phyloP scores from a whole-genome alignment of 2,329 filamentous ascomycete species.

The Teratosphaeria destructans region DNA sequence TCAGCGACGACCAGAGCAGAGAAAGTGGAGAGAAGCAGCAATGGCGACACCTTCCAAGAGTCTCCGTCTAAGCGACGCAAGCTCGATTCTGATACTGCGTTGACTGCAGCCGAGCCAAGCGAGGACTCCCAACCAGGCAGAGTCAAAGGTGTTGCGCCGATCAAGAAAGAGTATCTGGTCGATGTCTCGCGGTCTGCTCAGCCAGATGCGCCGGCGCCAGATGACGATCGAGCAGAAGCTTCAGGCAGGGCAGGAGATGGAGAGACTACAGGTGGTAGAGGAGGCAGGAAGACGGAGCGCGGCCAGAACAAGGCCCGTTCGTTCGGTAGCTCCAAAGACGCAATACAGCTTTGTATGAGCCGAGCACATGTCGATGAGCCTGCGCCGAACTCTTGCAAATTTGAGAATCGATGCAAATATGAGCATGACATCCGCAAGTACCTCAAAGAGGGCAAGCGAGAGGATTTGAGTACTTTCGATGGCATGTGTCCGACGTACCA shows the following conservation, averaged over 20 bases:
- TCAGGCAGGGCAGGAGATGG: constrained; percentile 33
- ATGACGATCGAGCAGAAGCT: constrained; percentile 37
- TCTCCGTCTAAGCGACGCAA: constrained; percentile 29
- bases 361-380: constrained; percentile 66
- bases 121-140: constrained; percentile 11
- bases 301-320: constrained; percentile 77
- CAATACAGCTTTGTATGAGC: constrained; percentile 66
- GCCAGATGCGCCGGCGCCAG: constrained; percentile 10
- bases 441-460: constrained; percentile 67
- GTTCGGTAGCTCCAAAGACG: constrained; percentile 72
- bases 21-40: constrained; percentile 28
- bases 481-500: constrained; percentile 77
- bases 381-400: constrained; percentile 63
- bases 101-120: constrained; percentile 19
- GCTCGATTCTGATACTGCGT: constrained; percentile 20
- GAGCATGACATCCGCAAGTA: constrained; percentile 82
- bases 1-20: constrained; percentile 31
- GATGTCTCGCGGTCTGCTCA: constrained; percentile 10
- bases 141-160: constrained; percentile 52
- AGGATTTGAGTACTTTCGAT: constrained; percentile 64
- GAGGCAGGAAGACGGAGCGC: constrained; percentile 44
- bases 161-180: constrained; percentile 59
- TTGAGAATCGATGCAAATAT: constrained; percentile 69
- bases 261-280: constrained; percentile 21
- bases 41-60: constrained; percentile 20